A percentile compares a stretch with the other conserved stretches of the same genome.
Conservation (phyloP, 306 rosid genomes). For the Begonia peltatifolia region DNA sequence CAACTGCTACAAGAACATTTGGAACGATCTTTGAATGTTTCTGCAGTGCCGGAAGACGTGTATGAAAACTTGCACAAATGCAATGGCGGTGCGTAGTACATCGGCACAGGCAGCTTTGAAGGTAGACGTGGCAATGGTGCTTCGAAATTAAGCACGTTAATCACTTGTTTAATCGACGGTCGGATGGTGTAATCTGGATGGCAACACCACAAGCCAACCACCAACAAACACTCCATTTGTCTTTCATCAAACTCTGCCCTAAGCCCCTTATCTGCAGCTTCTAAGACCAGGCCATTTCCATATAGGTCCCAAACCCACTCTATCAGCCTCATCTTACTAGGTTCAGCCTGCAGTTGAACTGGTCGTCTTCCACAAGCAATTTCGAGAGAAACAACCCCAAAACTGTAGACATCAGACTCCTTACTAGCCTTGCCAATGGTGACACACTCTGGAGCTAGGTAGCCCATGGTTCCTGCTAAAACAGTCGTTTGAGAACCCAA, state of each 20-base stretch:
- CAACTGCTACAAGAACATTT: slow-evolving; percentile 23
- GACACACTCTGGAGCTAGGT: slow-evolving; percentile 60
- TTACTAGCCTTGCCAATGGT: slow-evolving; percentile 62
- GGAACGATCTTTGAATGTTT: slow-evolving; percentile 16
- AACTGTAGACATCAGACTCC: slow-evolving; percentile 58
- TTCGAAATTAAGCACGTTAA: slow-evolving; percentile 34
- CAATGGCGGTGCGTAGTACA: slow-evolving; percentile 50
- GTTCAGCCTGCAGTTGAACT: slow-evolving; percentile 31
- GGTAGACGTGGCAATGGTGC: slow-evolving; percentile 47
- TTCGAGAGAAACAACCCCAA: slow-evolving; percentile 66
- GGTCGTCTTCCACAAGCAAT: slow-evolving; percentile 61
- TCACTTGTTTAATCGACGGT: slow-evolving; percentile 56
- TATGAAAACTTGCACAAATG: slow-evolving; percentile 26
- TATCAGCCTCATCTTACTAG: slow-evolving; percentile 31
- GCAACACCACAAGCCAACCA: slow-evolving; percentile 61
- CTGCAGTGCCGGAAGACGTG: slow-evolving; percentile 15
- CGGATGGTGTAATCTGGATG: slow-evolving; percentile 46
- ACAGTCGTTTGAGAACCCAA: slow-evolving; percentile 60
- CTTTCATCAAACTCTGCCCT: slow-evolving; percentile 26
- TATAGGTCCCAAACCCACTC: slow-evolving; percentile 70
- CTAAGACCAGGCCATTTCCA: slow-evolving; percentile 33
- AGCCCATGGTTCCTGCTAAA: slow-evolving; percentile 67
- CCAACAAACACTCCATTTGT: slow-evolving; percentile 35
- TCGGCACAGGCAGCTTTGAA: slow-evolving; percentile 39
- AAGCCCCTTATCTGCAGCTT: slow-evolving; percentile 35